Conservation (phyloP, 75 land plant genomes). For the Sequoiadendron giganteum region DNA sequence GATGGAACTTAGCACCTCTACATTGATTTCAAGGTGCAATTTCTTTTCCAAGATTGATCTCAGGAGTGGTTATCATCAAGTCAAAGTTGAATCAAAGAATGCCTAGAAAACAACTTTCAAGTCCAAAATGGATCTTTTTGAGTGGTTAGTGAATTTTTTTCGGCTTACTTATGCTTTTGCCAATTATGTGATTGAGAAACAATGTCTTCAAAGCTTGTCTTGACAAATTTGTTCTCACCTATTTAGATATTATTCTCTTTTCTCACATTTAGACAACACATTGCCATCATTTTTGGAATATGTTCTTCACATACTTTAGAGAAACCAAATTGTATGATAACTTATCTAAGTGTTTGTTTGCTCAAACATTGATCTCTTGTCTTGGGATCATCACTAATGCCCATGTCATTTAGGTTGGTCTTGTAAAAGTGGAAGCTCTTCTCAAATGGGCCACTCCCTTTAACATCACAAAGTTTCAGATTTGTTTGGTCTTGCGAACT, state of each 20-base stretch:
- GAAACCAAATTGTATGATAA: not conserved
- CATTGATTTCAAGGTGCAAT: not conserved
- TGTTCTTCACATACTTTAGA: not conserved
- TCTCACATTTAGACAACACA: not conserved
- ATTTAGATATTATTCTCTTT: not conserved
- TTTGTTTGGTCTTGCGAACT: not conserved
- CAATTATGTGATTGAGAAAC: not conserved
- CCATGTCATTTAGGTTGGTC: not conserved
- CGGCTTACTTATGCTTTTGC: not conserved
- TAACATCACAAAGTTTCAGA: not conserved
- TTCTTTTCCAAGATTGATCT: not conserved
- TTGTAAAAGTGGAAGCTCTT: not conserved
- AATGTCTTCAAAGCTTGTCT: no score
- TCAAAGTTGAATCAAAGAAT: not conserved
- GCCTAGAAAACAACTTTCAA: not conserved
- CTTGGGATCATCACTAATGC: not conserved
- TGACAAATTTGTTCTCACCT: slow-evolving; percentile 2
- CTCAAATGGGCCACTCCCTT: not conserved
- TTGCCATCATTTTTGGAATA: not conserved
- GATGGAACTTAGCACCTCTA: not conserved
- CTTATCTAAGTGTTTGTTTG: not conserved
- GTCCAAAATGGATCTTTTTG: not conserved
- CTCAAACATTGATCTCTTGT: not conserved
- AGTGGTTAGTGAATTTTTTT: not conserved
- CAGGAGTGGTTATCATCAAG: not conserved